These are phyloP conservation scores for Escallonia rubra DNA, from an alignment of 129 eudicot genomes.

Conservation along the genomic window DNA sequence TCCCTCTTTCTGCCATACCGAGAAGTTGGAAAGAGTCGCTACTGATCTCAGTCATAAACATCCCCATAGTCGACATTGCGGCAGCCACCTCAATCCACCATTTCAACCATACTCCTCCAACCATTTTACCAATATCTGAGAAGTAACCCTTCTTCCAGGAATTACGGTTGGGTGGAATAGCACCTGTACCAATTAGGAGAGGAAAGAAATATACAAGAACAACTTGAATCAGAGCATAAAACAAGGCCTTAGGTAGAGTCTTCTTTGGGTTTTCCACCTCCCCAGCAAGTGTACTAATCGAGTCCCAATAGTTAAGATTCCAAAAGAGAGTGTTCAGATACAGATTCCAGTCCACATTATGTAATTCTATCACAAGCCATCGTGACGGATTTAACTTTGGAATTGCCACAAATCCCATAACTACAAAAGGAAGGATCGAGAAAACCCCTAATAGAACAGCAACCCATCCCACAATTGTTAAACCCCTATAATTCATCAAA, in stretches of 20 bases:
- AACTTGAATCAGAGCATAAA: slow-evolving; percentile 12
- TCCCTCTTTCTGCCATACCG: slow-evolving; percentile 22
- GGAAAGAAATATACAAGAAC: slow-evolving; percentile 22
- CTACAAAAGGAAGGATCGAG: slow-evolving; percentile 17
- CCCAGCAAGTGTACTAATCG: slow-evolving; percentile 19
- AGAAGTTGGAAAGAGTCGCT: slow-evolving; percentile 22
- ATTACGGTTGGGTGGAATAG: slow-evolving; percentile 10
- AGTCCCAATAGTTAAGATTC: slow-evolving; percentile 4
- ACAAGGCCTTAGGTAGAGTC: slow-evolving; percentile 17
- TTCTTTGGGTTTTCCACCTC: slow-evolving; percentile 22
- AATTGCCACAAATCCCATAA: slow-evolving; percentile 6
- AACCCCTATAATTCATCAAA: neutral
- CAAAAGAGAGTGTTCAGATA: slow-evolving; percentile 1
- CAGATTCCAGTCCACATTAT: slow-evolving; percentile 13
- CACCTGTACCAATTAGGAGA: slow-evolving; percentile 22
- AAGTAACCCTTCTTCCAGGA: slow-evolving; percentile 21
- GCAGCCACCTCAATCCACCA: slow-evolving; percentile 32
- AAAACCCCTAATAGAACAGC: slow-evolving; percentile 18
- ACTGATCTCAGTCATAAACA: slow-evolving; percentile 29
- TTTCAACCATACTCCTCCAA: slow-evolving; percentile 19
- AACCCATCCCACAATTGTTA: slow-evolving; percentile 15
- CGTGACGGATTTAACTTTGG: slow-evolving; percentile 13
- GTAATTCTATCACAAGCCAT: slow-evolving; percentile 20
- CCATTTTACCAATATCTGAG: slow-evolving; percentile 11
- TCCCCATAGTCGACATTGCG: slow-evolving; percentile 30